Evolutionary conservation across 2,329 filamentous ascomycete species (phyloP).

Genomic region (Apiospora koreana): DNA sequence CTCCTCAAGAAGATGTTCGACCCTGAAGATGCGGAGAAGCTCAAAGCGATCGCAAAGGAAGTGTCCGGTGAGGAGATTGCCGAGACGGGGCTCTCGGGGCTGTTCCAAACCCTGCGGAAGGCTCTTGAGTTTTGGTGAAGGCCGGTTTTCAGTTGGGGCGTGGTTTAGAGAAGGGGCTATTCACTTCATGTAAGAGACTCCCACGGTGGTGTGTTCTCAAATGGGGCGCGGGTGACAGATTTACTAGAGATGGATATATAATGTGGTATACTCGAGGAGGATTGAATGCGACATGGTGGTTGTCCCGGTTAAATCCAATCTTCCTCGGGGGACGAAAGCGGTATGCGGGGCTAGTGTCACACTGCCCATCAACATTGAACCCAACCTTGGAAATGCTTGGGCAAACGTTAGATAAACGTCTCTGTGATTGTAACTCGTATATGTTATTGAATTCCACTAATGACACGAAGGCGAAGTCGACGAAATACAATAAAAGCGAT

Average conservation of each 20-base stretch:
- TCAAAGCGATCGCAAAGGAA: too few relatives aligned
- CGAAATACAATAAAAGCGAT: neutral
- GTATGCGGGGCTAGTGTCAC: constrained; percentile 3
- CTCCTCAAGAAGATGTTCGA: too few relatives aligned
- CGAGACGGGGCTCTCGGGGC: too few relatives aligned
- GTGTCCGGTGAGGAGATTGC: too few relatives aligned
- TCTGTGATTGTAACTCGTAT: neutral
- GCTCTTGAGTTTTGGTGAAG: too few relatives aligned
- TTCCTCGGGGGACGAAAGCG: neutral
- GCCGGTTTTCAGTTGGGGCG: too few relatives aligned
- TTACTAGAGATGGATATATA: neutral
- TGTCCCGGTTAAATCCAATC: neutral
- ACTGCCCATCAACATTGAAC: neutral
- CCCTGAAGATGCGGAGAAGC: too few relatives aligned
- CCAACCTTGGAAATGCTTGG: neutral
- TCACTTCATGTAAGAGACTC: too few relatives aligned
- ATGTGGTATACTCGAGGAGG: neutral
- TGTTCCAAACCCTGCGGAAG: too few relatives aligned
- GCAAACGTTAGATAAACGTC: neutral
- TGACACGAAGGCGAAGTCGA: neutral
- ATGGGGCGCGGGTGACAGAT: too few relatives aligned
- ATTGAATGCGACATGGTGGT: neutral
- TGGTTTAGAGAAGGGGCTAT: too few relatives aligned
- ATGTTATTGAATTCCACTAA: neutral
- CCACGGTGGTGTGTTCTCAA: too few relatives aligned